Percentiles rank a stretch among this genome's conserved stretches.
Conservation (phyloP, 345 rosid genomes). For the Citropsis articulata region DNA sequence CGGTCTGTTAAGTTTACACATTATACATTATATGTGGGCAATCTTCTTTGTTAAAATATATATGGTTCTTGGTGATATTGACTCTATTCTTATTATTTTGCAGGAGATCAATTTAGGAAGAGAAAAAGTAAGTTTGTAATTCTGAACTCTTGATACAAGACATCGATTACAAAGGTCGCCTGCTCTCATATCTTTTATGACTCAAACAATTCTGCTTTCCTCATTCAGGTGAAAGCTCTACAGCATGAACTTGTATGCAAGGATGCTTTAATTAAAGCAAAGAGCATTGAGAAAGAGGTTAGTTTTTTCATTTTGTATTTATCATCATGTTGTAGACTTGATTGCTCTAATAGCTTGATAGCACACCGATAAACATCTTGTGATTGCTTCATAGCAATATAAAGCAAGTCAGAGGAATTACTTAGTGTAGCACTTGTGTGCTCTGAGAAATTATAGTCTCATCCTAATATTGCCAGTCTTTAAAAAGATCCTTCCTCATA, state of each 20-base stretch:
- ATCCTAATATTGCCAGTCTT: not conserved
- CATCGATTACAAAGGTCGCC: not conserved
- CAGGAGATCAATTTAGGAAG: constrained; percentile 64
- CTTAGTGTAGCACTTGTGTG: not conserved
- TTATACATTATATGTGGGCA: not conserved
- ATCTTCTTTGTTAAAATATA: not conserved
- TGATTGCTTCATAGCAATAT: not conserved
- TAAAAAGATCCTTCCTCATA: not conserved
- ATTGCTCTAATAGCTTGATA: not conserved
- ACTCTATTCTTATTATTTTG: not conserved
- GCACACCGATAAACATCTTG: not conserved
- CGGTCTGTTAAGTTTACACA: constrained; percentile 36
- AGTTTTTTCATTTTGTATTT: not conserved
- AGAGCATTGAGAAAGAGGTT: constrained; percentile 26
- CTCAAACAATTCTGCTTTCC: not conserved
- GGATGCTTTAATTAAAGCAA: constrained; percentile 49
- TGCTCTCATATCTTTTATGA: not conserved
- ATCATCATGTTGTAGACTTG: not conserved
- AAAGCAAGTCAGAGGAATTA: not conserved
- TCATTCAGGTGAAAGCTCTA: constrained; percentile 41
- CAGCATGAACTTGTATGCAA: constrained; percentile 61
- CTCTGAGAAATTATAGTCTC: not conserved
- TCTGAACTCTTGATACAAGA: not conserved
- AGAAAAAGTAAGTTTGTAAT: constrained; percentile 37
- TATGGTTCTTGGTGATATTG: not conserved